Percentiles rank a stretch among this genome's conserved stretches.
These are phyloP conservation scores for Cyberlindnera veronae DNA, from an alignment of 805 yeast species.

Conservation along the genomic window DNA sequence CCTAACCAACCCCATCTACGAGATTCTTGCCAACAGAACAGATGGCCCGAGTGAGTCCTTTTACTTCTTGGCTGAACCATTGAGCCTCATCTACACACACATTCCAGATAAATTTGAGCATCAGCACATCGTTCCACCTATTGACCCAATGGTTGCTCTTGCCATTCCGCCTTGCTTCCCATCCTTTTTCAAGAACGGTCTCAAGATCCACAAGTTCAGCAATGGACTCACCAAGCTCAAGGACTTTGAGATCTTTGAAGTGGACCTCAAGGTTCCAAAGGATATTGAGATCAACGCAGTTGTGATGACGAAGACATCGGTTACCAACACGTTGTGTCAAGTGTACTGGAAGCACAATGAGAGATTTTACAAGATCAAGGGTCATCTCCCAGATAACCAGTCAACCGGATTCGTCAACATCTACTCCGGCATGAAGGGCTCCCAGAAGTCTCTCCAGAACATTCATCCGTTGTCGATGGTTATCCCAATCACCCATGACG, in stretches of 20 bases:
- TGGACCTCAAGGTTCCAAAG: slow-evolving; percentile 67
- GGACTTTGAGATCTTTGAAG: slow-evolving; percentile 76
- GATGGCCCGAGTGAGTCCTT: slow-evolving; percentile 39
- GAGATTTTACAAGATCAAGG: slow-evolving; percentile 75
- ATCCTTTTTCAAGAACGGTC: slow-evolving; percentile 58
- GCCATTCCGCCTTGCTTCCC: slow-evolving; percentile 87
- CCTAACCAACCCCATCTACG: slow-evolving; percentile 47
- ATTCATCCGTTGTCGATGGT: slow-evolving; percentile 69
- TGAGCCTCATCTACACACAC: slow-evolving; percentile 76
- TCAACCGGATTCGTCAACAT: slow-evolving; percentile 70
- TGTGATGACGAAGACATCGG: slow-evolving; percentile 42
- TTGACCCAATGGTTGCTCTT: slow-evolving; percentile 73
- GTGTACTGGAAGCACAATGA: slow-evolving; percentile 62
- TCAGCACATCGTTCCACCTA: slow-evolving; percentile 84
- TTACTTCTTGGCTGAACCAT: slow-evolving; percentile 78
- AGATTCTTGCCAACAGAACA: slow-evolving; percentile 33
- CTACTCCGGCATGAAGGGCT: slow-evolving; percentile 64
- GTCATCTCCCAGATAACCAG: slow-evolving; percentile 68
- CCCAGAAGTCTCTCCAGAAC: slow-evolving; percentile 52
- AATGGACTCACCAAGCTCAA: slow-evolving; percentile 69
- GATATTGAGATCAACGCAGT: slow-evolving; percentile 66
- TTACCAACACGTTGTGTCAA: slow-evolving; percentile 69
- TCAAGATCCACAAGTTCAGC: slow-evolving; percentile 66
- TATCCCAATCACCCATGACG: slow-evolving; percentile 71
- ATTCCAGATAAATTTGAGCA: slow-evolving; percentile 74